A percentile compares a stretch with the other conserved stretches of the same genome.
phyloP scores from a whole-genome alignment of 805 yeast genomes.

The Candida manassasensis region DNA sequence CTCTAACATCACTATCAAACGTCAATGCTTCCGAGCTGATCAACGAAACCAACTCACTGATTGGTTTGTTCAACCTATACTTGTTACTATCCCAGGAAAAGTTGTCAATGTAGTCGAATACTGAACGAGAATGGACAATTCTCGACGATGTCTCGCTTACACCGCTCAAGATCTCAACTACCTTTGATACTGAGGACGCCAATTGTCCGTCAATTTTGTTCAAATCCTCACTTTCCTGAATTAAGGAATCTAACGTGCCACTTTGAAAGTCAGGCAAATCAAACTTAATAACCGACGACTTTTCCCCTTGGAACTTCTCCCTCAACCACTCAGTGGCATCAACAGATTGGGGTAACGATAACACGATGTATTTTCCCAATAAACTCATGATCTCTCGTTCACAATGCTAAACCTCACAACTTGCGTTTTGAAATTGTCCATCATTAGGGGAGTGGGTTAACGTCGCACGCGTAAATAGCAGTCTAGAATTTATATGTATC shows the following conservation, averaged over 20 bases:
- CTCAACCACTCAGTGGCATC: conserved; percentile 53
- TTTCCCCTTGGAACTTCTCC: conserved; percentile 51
- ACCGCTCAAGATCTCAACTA: conserved; percentile 63
- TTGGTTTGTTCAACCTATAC: conserved; percentile 78
- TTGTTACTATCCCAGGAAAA: conserved; percentile 88
- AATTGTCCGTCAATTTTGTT: conserved; percentile 78
- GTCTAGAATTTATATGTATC: neutral
- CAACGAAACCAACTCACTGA: conserved; percentile 65
- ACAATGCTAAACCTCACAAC: neutral
- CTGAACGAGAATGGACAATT: conserved; percentile 41
- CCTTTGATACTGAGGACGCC: conserved; percentile 62
- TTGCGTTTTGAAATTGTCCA: neutral
- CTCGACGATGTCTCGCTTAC: conserved; percentile 27
- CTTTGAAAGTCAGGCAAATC: conserved; percentile 83
- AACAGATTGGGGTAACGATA: conserved; percentile 56
- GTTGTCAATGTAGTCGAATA: conserved; percentile 61
- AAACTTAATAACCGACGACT: conserved; percentile 51
- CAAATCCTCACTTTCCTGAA: conserved; percentile 86
- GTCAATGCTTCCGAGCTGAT: conserved; percentile 75
- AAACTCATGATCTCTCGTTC: conserved; percentile 22
- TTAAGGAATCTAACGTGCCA: conserved; percentile 89
- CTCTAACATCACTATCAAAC: conserved; percentile 79
- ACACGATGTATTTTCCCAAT: conserved; percentile 43
- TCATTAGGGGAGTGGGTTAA: neutral
- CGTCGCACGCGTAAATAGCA: conserved; percentile 3